phyloP scores from a whole-genome alignment of 306 rosid species.

The Glycine tomentella region DNA sequence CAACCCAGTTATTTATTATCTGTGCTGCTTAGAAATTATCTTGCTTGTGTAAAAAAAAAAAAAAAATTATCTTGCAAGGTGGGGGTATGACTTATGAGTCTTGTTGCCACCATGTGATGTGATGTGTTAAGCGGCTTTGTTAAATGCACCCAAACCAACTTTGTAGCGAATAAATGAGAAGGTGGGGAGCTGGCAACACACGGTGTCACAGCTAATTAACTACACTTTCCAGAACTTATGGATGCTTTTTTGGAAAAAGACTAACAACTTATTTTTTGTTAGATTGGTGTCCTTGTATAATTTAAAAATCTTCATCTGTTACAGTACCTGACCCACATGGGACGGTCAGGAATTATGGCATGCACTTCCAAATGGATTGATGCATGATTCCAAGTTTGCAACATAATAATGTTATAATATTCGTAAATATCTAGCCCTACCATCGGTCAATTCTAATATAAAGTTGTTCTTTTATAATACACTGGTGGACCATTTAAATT shows the following conservation, averaged over 20 bases:
- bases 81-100: background rate
- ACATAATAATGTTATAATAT: background rate
- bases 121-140: slow-evolving; percentile 6
- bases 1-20: no score
- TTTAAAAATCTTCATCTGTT: slow-evolving; percentile 13
- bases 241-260: background rate
- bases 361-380: background rate
- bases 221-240: background rate
- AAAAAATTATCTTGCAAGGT: no score
- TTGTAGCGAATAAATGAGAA: slow-evolving; percentile 2
- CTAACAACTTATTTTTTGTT: background rate
- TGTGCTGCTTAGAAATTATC: no score
- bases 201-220: slow-evolving; percentile 19
- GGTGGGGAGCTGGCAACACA: slow-evolving; percentile 22
- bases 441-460: no score
- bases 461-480: no score
- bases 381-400: background rate
- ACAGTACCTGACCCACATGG: slow-evolving; percentile 27
- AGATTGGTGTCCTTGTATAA: background rate
- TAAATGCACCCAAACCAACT: background rate
- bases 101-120: background rate
- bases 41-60: no score
- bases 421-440: background rate
- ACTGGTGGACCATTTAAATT: no score
- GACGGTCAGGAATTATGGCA: slow-evolving; percentile 8